Base-by-base conservation (phyloP, 1,139 yeast genomes). In the Saccharomycopsis hybrid region DNA sequence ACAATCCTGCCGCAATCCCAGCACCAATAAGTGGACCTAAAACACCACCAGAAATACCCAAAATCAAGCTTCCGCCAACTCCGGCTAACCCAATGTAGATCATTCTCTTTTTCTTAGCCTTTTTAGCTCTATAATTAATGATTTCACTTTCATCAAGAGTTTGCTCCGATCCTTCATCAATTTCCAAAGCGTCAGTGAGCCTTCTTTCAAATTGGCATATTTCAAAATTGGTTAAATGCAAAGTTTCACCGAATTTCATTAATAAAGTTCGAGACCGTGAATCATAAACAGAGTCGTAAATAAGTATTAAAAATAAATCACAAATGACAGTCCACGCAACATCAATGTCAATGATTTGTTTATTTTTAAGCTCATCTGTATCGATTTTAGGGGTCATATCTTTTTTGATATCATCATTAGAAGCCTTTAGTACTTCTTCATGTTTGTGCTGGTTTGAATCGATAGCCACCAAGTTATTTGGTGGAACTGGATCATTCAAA, bases 21-120 rank as follows among this genome's bases (percentile, higher is more conserved):
- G 97, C 97, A 43, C 98, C 98, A 60, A 94, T 94, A 3, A 94
- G 96, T 0, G 99, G 99, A 0, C 98, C 98, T 47, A 94, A 70
- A 45, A 94, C 68, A 2, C 99, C 99, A 11, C 96, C 97, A 51
- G 97, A 87, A 32, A 94, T 71, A 1, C 98, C 98, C 53, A 94
- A 79, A 1, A 95, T 96, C 32, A 94, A 71, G 0, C 96, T 90
- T 1, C 99, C 99, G 13, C 98, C 97, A n/a, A 90, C 74, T 2
- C 97, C 92, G 0, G 98, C 99, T 51, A 94, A 69, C 0, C 98
- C 98, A 56, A 94, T 88, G 62, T 87, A 88, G 52, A 90, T 85
- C 64, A 87, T 71, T 60, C 92, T 82, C 60, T 76, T 82, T 55
- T 76, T 78, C 56, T 75, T 75, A 44, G 83, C 80, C 58, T 72